A percentile compares a stretch with the other conserved stretches of the same genome.
Evolutionary conservation across 2,329 filamentous ascomycete genomes (phyloP).

Genomic region (Corinectria fuckeliana): DNA sequence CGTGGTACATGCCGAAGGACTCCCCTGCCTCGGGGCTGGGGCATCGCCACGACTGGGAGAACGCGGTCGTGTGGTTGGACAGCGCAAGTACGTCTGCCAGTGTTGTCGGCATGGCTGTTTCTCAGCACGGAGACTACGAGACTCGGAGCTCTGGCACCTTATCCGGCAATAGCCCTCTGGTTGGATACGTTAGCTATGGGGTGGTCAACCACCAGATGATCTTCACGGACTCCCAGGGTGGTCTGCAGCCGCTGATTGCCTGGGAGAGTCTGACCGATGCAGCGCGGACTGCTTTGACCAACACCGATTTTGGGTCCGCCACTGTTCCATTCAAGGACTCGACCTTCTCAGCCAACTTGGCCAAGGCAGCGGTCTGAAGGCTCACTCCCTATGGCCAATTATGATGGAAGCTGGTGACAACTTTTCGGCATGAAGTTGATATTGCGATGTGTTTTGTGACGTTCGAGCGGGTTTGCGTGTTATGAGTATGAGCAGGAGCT

Average conservation of each 20-base stretch:
- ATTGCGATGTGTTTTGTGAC: neutral
- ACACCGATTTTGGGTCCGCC: conserved; percentile 51
- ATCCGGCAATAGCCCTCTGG: conserved; percentile 38
- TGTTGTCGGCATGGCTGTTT: conserved; percentile 46
- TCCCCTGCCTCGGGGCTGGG: conserved; percentile 35
- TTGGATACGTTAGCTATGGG: conserved; percentile 43
- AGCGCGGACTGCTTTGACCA: conserved; percentile 46
- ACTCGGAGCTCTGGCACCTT: conserved; percentile 33
- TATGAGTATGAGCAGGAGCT: neutral
- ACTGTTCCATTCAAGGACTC: conserved; percentile 51
- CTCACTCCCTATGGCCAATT: neutral
- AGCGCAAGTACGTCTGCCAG: conserved; percentile 32
- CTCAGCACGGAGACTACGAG: conserved; percentile 46
- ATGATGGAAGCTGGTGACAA: too few relatives aligned
- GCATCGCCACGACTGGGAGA: conserved; percentile 41
- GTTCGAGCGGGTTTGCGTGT: neutral
- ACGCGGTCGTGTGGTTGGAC: conserved; percentile 38
- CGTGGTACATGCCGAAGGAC: conserved; percentile 57
- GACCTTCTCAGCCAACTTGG: conserved; percentile 35
- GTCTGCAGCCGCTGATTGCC: conserved; percentile 51
- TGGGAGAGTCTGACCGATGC: conserved; percentile 50
- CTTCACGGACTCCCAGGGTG: conserved; percentile 46
- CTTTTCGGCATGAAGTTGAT: neutral
- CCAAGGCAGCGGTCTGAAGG: conserved; percentile 25
- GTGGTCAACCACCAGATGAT: conserved; percentile 46